Evolutionary conservation across 306 rosid genomes (phyloP).

Genomic region (Cicer yamashitae): DNA sequence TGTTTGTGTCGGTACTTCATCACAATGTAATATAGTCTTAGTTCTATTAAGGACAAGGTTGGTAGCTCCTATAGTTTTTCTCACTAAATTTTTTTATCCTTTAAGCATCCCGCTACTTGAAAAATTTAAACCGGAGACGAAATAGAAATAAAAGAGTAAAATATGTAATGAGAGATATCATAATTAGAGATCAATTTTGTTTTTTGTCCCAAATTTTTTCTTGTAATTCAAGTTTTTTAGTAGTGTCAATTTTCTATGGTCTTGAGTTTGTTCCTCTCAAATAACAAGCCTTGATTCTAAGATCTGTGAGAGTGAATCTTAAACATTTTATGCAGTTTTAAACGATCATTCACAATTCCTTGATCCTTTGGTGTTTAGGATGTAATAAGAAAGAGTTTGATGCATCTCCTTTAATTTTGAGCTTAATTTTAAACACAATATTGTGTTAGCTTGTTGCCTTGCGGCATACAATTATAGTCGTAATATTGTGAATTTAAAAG

Average conservation of each 20-base stretch:
- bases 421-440: not conserved
- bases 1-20: not conserved
- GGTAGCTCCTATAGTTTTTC: not conserved
- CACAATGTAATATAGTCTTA: not conserved
- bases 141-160: not conserved
- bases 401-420: constrained; percentile 4
- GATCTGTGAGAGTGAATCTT: not conserved
- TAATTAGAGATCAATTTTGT: not conserved
- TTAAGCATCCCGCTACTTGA: not conserved
- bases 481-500: too few species aligned
- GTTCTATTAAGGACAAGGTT: constrained; percentile 19
- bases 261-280: not conserved
- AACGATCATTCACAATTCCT: constrained; percentile 4
- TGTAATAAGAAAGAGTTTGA: constrained; percentile 3
- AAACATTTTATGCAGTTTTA: constrained; percentile 11
- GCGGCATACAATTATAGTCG: too few species aligned
- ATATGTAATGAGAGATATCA: not conserved
- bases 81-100: not conserved
- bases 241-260: not conserved
- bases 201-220: not conserved
- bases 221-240: not conserved
- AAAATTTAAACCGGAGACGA: not conserved
- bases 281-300: not conserved
- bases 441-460: not conserved
- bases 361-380: not conserved